Conservation (phyloP, 768 basidiomycete species). For the Kwoniella newhampshirensis region DNA sequence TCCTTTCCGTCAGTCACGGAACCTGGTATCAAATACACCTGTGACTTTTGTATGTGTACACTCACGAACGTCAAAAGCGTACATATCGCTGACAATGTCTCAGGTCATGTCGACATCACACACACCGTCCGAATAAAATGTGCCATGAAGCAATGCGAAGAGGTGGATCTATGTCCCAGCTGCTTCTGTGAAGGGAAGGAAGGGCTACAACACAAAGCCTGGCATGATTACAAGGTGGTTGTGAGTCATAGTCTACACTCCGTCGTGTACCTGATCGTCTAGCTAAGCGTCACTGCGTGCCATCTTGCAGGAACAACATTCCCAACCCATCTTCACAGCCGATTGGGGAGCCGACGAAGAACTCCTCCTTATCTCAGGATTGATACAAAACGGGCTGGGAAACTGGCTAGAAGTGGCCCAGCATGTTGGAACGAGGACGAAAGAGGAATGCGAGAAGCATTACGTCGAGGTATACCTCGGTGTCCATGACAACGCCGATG, state of each 20-base stretch:
- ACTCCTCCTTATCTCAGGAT: slow-evolving; percentile 81
- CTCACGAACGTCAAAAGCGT: neutral
- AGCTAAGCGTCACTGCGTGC: too few species aligned
- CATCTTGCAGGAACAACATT: slow-evolving; percentile 76
- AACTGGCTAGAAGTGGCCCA: slow-evolving; percentile 95
- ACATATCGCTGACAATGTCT: neutral
- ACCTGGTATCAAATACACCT: slow-evolving; percentile 53
- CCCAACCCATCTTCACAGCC: slow-evolving; percentile 89
- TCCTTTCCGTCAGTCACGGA: slow-evolving; percentile 35
- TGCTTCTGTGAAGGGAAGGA: slow-evolving; percentile 94
- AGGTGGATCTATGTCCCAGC: slow-evolving; percentile 86
- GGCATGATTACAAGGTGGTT: slow-evolving; percentile 88
- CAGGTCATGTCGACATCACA: slow-evolving; percentile 76
- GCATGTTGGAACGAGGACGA: slow-evolving; percentile 88
- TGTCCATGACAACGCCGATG: slow-evolving; percentile 58
- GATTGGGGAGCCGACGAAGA: slow-evolving; percentile 99
- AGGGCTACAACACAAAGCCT: slow-evolving; percentile 76
- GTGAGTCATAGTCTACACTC: slow-evolving; percentile 56
- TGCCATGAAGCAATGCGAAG: slow-evolving; percentile 66
- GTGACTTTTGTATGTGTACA: slow-evolving; percentile 46
- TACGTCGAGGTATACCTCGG: slow-evolving; percentile 79
- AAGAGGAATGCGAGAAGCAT: slow-evolving; percentile 88
- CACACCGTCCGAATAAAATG: slow-evolving; percentile 97
- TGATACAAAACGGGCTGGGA: slow-evolving; percentile 80
- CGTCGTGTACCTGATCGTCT: slow-evolving; percentile 14